A percentile compares a stretch with the other conserved stretches of the same genome.
Conservation (phyloP, 352 stramenopile species). For the Globisporangium takayamanum region DNA sequence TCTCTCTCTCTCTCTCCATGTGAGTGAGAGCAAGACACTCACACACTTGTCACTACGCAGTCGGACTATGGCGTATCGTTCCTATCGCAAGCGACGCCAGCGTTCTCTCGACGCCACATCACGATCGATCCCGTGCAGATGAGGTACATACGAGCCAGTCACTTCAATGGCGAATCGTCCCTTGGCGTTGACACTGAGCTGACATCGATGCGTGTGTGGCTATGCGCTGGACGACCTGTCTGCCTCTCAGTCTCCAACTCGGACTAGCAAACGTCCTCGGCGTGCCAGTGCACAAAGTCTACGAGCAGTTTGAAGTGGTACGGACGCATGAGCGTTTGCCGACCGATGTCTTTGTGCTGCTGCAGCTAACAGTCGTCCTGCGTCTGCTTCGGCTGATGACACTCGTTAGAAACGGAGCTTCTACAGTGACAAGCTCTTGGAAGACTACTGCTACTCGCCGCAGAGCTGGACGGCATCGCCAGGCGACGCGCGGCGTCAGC, state of each 20-base stretch:
- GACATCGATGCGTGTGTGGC: background rate
- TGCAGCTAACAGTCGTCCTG: background rate
- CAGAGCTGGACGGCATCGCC: slow-evolving; percentile 81
- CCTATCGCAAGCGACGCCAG: slow-evolving; percentile 43
- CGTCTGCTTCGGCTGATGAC: background rate
- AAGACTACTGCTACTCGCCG: slow-evolving; percentile 79
- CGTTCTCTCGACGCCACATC: slow-evolving; percentile 49
- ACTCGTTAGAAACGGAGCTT: slow-evolving; percentile 53
- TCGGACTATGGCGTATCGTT: slow-evolving; percentile 81
- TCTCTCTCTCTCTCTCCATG: background rate
- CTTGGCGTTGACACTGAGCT: background rate
- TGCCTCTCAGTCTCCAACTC: slow-evolving; percentile 49
- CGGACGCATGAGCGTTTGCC: background rate
- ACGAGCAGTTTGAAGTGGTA: slow-evolving; percentile 77
- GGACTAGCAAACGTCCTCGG: slow-evolving; percentile 66
- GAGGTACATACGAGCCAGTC: slow-evolving; percentile 31
- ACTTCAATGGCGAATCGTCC: too few relatives aligned
- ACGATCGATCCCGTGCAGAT: slow-evolving; percentile 75
- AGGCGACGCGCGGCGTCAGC: slow-evolving; percentile 54
- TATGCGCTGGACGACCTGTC: background rate
- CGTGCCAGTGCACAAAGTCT: slow-evolving; percentile 56
- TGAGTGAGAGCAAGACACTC: background rate
- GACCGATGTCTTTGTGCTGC: background rate
- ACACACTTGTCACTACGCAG: slow-evolving; percentile 20
- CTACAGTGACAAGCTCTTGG: slow-evolving; percentile 78